Conservation (phyloP, 352 stramenopile genomes). For the Phytopythium ostracodes region DNA sequence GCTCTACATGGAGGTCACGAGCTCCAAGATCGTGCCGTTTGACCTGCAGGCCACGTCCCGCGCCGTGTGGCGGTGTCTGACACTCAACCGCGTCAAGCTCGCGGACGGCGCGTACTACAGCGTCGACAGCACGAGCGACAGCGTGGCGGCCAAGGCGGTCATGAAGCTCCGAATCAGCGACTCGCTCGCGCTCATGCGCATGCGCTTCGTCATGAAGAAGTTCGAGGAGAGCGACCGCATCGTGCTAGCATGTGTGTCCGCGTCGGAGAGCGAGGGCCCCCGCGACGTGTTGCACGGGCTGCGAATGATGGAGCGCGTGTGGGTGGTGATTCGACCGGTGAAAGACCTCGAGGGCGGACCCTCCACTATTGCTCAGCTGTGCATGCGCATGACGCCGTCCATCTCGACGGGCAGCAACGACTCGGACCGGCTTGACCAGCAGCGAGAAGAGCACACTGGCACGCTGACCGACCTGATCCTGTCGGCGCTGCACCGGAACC, state of each 20-base stretch:
- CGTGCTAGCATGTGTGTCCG: constrained; percentile 25
- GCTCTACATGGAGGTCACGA: constrained; percentile 34
- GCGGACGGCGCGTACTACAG: constrained; percentile 33
- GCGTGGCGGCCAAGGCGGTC: constrained; percentile 40
- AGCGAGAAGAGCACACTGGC: constrained; percentile 21
- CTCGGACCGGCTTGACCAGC: constrained; percentile 6
- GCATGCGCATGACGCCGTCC: constrained; percentile 44
- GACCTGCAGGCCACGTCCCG: constrained; percentile 26
- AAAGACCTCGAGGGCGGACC: constrained; percentile 7
- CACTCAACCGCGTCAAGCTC: constrained; percentile 26
- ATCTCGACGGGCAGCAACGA: constrained; percentile 11
- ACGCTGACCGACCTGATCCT: constrained; percentile 47
- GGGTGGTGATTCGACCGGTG: constrained; percentile 31
- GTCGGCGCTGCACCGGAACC: constrained; percentile 35
- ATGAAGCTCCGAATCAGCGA: constrained; percentile 30
- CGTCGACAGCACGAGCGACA: constrained; percentile 22
- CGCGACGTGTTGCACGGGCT: constrained; percentile 28
- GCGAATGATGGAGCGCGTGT: constrained; percentile 37
- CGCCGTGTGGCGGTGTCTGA: constrained; percentile 37
- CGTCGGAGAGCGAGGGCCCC: constrained; percentile 28
- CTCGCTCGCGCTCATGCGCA: constrained; percentile 23
- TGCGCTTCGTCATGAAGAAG: constrained; percentile 38
- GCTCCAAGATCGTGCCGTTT: constrained; percentile 43
- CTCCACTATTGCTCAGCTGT: constrained; percentile 46
- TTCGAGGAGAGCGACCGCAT: constrained; percentile 19